Percentiles rank a stretch among this genome's conserved stretches.
These are phyloP conservation scores for Balakata baccata DNA, from an alignment of 345 rosid genomes.

Conservation along the genomic window DNA sequence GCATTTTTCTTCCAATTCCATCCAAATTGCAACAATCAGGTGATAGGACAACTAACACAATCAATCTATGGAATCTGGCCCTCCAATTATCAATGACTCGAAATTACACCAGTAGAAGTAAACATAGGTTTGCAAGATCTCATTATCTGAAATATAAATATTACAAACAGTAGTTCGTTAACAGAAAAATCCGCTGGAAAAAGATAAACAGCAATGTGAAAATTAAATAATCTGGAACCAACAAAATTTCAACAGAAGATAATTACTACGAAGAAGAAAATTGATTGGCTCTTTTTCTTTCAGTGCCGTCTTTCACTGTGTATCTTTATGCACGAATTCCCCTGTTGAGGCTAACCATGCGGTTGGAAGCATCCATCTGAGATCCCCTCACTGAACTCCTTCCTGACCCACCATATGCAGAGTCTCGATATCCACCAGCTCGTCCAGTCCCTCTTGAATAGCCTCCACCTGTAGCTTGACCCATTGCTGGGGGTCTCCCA, in stretches of 20 bases:
- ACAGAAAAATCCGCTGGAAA: neutral
- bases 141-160: slow-evolving; percentile 1
- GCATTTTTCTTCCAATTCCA: no score
- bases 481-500: slow-evolving; percentile 36
- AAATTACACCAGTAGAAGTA: neutral
- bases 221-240: neutral
- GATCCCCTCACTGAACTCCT: slow-evolving; percentile 45
- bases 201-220: neutral
- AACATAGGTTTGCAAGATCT: neutral
- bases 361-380: slow-evolving; percentile 53
- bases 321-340: slow-evolving; percentile 39
- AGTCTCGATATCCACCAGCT: slow-evolving; percentile 46
- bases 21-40: no score
- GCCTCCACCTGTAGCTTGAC: slow-evolving; percentile 42
- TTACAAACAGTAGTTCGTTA: neutral
- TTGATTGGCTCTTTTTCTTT: neutral
- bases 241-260: slow-evolving; percentile 10
- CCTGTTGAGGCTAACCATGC: slow-evolving; percentile 69
- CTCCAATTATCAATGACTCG: neutral
- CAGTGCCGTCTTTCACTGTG: neutral
- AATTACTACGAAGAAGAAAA: slow-evolving; percentile 3
- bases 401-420: slow-evolving; percentile 30
- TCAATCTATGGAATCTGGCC: no score
- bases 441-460: slow-evolving; percentile 53
- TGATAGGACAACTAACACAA: no score